phyloP scores from a whole-genome alignment of 495 filamentous ascomycete species.

The Xeromyces bisporus region DNA sequence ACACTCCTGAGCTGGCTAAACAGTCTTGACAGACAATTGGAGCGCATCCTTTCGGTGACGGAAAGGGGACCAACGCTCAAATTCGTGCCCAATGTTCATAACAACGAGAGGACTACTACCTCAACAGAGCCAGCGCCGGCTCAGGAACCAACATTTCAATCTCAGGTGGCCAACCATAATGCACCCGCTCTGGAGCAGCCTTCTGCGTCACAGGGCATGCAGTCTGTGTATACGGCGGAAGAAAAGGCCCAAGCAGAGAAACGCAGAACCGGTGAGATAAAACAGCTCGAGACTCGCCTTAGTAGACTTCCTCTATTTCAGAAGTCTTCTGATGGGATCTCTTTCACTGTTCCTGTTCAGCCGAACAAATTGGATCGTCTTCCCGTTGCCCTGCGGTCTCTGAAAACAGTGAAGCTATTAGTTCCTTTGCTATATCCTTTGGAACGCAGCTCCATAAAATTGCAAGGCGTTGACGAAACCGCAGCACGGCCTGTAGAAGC shows the following conservation, averaged over 20 bases:
- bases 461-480: conserved; percentile 44
- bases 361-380: conserved; percentile 44
- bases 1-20: conserved; percentile 57
- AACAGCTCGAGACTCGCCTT: conserved; percentile 68
- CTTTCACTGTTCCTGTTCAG: conserved; percentile 58
- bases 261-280: conserved; percentile 45
- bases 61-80: conserved; percentile 66
- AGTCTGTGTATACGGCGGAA: conserved; percentile 32
- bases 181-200: neutral
- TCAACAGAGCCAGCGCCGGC: conserved; percentile 31
- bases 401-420: conserved; percentile 49
- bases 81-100: conserved; percentile 49
- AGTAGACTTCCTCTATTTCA: conserved; percentile 48
- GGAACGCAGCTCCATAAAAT: conserved; percentile 45
- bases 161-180: neutral
- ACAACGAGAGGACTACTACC: conserved; percentile 23
- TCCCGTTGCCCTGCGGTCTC: conserved; percentile 40
- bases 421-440: conserved; percentile 62
- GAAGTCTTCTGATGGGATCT: conserved; percentile 51
- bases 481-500: conserved; percentile 45
- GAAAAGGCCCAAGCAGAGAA: conserved; percentile 46
- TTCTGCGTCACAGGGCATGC: neutral
- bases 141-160: conserved; percentile 3
- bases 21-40: conserved; percentile 56
- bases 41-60: conserved; percentile 49